Evolutionary conservation across 805 yeast genomes (phyloP).

Genomic region (Teunomyces stri): DNA sequence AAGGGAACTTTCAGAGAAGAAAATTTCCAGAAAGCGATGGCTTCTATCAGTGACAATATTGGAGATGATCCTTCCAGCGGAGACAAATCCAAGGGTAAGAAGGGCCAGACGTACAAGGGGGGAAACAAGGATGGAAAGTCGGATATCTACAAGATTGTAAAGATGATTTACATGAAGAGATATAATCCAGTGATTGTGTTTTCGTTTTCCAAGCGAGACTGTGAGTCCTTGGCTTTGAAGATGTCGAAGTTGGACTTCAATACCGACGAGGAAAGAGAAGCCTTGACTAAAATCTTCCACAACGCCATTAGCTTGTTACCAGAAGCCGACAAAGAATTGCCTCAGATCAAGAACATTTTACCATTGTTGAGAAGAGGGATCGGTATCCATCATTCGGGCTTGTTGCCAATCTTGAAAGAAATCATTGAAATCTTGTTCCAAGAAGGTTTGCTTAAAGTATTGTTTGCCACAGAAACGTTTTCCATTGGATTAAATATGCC

Average conservation of each 20-base stretch:
- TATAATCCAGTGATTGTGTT: slow-evolving; percentile 98
- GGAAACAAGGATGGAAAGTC: slow-evolving; percentile 74
- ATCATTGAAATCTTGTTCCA: slow-evolving; percentile 95
- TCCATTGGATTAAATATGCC: slow-evolving; percentile 99
- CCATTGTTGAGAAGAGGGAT: slow-evolving; percentile 92
- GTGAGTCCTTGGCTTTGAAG: slow-evolving; percentile 89
- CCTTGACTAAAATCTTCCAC: slow-evolving; percentile 82
- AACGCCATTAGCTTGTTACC: slow-evolving; percentile 88
- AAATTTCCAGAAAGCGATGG: slow-evolving; percentile 98
- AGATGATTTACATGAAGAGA: slow-evolving; percentile 95
- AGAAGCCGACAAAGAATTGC: slow-evolving; percentile 86
- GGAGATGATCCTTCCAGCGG: slow-evolving; percentile 80
- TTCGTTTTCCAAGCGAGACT: slow-evolving; percentile 96
- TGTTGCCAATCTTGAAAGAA: slow-evolving; percentile 89
- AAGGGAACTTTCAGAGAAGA: slow-evolving; percentile 95
- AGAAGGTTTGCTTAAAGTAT: slow-evolving; percentile 90
- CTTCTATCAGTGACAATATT: slow-evolving; percentile 73
- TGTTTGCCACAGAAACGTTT: slow-evolving; percentile 97
- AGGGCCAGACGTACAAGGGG: slow-evolving; percentile 83
- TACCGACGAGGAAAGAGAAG: slow-evolving; percentile 89
- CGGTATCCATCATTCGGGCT: slow-evolving; percentile 97
- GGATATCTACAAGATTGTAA: slow-evolving; percentile 93
- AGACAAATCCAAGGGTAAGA: slow-evolving; percentile 61
- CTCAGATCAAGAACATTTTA: slow-evolving; percentile 88
- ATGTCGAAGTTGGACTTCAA: slow-evolving; percentile 96